These are phyloP conservation scores for Cyberlindnera saturnus DNA, from an alignment of 805 yeast species.

Conservation along the genomic window DNA sequence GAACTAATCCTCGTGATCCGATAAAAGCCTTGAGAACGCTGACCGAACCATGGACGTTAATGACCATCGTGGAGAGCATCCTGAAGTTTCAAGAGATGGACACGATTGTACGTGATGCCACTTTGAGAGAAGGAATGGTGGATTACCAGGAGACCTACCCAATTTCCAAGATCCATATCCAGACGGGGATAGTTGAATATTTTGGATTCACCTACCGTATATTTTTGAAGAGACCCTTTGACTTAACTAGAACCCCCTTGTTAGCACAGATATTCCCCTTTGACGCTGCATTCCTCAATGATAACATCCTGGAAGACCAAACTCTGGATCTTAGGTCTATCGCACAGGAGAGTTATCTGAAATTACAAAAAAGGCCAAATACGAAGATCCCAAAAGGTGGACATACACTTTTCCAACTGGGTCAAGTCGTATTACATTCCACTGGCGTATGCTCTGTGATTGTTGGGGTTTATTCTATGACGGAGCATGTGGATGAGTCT, in stretches of 20 bases:
- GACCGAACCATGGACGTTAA: conserved; percentile 4
- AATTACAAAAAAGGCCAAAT: not conserved
- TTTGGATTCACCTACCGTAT: not conserved
- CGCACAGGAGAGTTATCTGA: conserved; percentile 2
- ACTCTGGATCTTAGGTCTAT: conserved; percentile 3
- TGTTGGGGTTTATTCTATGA: not conserved
- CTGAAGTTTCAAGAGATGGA: conserved; percentile 3
- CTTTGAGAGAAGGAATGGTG: conserved; percentile 1
- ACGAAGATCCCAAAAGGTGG: not conserved
- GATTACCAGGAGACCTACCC: conserved; percentile 8
- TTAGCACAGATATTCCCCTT: conserved; percentile 7
- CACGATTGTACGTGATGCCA: conserved; percentile 5
- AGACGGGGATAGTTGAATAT: conserved; percentile 5
- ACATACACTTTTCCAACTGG: not conserved
- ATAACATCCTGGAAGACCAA: not conserved
- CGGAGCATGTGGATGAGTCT: too few relatives aligned
- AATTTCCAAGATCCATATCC: conserved; percentile 9
- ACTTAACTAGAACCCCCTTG: not conserved
- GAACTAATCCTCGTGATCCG: not conserved
- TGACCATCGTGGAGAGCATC: conserved; percentile 1
- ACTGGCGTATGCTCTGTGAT: conserved; percentile 6
- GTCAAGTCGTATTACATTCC: conserved; percentile 9
- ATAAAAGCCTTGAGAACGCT: conserved; percentile 1
- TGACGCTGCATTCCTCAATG: conserved; percentile 9
- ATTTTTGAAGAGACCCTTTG: not conserved